Conservation (phyloP, 2,329 filamentous ascomycete genomes). For the Botryotinia globosa region DNA sequence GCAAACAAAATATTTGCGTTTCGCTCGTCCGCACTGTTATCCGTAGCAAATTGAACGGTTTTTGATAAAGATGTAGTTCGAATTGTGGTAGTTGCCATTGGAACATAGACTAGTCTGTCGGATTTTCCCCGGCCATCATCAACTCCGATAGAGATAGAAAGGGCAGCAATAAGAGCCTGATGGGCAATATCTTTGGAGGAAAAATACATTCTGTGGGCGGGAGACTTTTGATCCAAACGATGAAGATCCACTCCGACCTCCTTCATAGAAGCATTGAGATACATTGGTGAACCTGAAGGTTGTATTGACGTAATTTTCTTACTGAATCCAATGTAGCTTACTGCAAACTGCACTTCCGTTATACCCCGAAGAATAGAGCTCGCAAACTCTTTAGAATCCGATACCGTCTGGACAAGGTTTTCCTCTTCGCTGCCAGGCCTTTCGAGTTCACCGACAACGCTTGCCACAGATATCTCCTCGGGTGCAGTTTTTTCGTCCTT, state of each 20-base stretch:
- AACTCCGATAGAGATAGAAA: slow-evolving; percentile 87
- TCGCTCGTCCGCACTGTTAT: slow-evolving; percentile 72
- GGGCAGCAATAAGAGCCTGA: slow-evolving; percentile 85
- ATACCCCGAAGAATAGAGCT: slow-evolving; percentile 88
- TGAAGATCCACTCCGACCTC: slow-evolving; percentile 93
- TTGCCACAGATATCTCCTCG: slow-evolving; percentile 63
- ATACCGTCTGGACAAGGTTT: slow-evolving; percentile 77
- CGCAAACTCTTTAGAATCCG: slow-evolving; percentile 88
- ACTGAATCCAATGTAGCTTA: slow-evolving; percentile 85
- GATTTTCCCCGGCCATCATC: slow-evolving; percentile 85
- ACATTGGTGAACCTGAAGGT: slow-evolving; percentile 66
- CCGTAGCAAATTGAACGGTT: slow-evolving; percentile 75
- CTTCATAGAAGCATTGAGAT: slow-evolving; percentile 89
- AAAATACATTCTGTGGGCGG: slow-evolving; percentile 98
- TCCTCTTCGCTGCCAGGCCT: slow-evolving; percentile 55
- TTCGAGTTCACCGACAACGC: slow-evolving; percentile 72
- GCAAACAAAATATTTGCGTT: slow-evolving; percentile 97
- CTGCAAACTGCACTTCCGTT: slow-evolving; percentile 92
- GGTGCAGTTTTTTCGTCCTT: slow-evolving; percentile 41
- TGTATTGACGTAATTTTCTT: slow-evolving; percentile 71
- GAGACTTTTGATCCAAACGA: slow-evolving; percentile 85
- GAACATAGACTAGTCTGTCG: slow-evolving; percentile 86
- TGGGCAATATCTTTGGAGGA: slow-evolving; percentile 89
- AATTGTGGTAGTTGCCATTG: slow-evolving; percentile 94
- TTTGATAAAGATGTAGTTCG: slow-evolving; percentile 94